Conservation (phyloP, 768 basidiomycete genomes). For the Crucibulum laeve region DNA sequence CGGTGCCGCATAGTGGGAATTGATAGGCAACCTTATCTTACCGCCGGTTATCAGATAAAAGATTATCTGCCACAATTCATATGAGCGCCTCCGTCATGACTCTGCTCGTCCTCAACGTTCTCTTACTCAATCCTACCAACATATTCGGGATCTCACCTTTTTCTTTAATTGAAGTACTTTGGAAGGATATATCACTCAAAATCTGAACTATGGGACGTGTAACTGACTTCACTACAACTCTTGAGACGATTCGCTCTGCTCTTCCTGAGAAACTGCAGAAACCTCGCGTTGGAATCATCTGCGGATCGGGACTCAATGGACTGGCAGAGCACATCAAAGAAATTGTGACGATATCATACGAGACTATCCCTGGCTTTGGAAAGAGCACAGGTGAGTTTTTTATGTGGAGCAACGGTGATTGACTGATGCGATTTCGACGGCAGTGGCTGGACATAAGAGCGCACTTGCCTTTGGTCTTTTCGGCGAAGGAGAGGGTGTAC, state of each 20-base stretch:
- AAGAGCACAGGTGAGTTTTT: conserved; percentile 63
- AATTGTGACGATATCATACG: conserved; percentile 59
- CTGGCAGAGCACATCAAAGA: conserved; percentile 60
- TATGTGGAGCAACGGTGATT: not conserved
- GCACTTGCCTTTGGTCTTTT: conserved; percentile 77
- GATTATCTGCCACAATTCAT: too few relatives aligned
- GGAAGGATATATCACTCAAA: too few relatives aligned
- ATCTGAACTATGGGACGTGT: not conserved
- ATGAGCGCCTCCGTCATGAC: too few relatives aligned
- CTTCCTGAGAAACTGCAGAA: conserved; percentile 30
- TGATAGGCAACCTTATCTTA: too few relatives aligned
- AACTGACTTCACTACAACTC: conserved; percentile 17
- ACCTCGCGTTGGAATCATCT: conserved; percentile 79
- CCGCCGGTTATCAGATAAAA: too few relatives aligned
- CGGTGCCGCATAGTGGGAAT: too few relatives aligned
- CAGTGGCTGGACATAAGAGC: conserved; percentile 82
- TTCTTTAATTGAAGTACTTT: too few relatives aligned
- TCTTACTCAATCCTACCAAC: too few relatives aligned
- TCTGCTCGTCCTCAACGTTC: too few relatives aligned
- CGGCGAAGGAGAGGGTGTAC: conserved; percentile 56
- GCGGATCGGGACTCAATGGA: conserved; percentile 81
- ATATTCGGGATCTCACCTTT: too few relatives aligned
- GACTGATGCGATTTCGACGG: not conserved
- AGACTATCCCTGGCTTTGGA: conserved; percentile 66
- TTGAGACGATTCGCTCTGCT: conserved; percentile 24